Percentiles rank a stretch among this genome's conserved stretches.
Conservation (phyloP, 1,284 basidiomycete species). For the Irpex rosettiformis region DNA sequence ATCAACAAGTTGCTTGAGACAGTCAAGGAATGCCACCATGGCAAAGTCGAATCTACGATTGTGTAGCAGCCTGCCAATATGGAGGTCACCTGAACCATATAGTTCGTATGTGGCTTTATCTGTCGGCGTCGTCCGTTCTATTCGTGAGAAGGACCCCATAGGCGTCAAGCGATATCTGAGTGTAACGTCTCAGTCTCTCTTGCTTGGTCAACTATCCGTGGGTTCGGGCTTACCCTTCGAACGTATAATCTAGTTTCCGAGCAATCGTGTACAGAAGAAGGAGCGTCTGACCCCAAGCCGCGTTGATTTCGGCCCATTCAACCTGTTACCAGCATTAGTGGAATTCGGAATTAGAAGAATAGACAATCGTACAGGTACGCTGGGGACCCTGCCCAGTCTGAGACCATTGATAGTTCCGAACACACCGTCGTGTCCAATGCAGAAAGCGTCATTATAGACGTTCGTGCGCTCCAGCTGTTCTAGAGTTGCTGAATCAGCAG, state of each 20-base stretch:
- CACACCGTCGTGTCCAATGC: slow-evolving; percentile 92
- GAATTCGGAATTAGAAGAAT: background rate
- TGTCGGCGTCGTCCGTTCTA: slow-evolving; percentile 73
- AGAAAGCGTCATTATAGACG: slow-evolving; percentile 98
- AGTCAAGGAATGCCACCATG: slow-evolving; percentile 95
- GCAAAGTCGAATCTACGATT: slow-evolving; percentile 95
- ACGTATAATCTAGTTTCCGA: slow-evolving; percentile 83
- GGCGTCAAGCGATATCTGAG: slow-evolving; percentile 83
- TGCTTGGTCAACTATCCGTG: slow-evolving; percentile 4
- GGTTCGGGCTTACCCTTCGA: slow-evolving; percentile 64
- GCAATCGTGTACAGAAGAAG: slow-evolving; percentile 89
- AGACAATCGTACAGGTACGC: slow-evolving; percentile 54
- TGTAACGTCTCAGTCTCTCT: background rate
- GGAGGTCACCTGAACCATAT: slow-evolving; percentile 88
- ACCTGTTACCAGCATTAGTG: slow-evolving; percentile 46
- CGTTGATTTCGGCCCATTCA: slow-evolving; percentile 99
- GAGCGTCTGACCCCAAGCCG: slow-evolving; percentile 97
- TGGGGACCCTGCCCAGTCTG: slow-evolving; percentile 82
- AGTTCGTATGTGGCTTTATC: slow-evolving; percentile 87
- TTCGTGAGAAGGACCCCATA: slow-evolving; percentile 90
- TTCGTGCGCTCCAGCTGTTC: slow-evolving; percentile 91
- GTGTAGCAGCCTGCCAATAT: slow-evolving; percentile 85
- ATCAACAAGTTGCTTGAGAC: slow-evolving; percentile 88
- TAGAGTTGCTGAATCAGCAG: slow-evolving; percentile 70
- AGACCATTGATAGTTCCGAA: slow-evolving; percentile 98